Evolutionary conservation across 208 protist genomes (phyloP), one percentile per base, ranked within the genome.

Genomic region (Polymyxa betae): DNA sequence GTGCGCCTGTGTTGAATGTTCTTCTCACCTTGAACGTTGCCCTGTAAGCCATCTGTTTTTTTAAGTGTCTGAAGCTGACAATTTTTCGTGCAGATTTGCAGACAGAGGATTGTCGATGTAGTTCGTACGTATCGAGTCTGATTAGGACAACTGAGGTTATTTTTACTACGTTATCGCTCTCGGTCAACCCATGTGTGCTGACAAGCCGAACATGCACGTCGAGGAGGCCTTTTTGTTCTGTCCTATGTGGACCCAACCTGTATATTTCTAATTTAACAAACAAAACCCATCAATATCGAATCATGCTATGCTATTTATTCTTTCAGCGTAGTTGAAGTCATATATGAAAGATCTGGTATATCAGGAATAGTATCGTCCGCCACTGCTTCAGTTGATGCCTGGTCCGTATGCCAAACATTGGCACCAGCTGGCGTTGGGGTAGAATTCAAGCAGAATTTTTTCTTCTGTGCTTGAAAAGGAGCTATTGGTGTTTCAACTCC

Each of bases 1-100:
- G 45, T 45, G 40, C 46, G 87, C 46, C 40, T 89, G 87, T 46
- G 45, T 89, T 20, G 45, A 89, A 60, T 89, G 87, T 46, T 89
- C 87, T 35, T 38, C 32, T 12, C 87, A 89, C 16, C 87, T 89
- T 1, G 87, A 89, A 89, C 40, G 45, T 16, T 89, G 87, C 46
- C 87, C 87, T 5, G 72, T 82, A 82, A 82, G 5, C 5, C 16
- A 82, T 35, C 5, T 35, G 72, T 82, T 5, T 38, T 45, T 43
- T 35, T 16, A 16, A 5, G n/a, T 35, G 72, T 43, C 35, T 20
- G 72, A 20, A 35, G 35, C 40, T 35, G 72, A 35, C 35, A 20
- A 82, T 45, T 43, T 35, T 45, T 43, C 12, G 5, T 40, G 5
- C 72, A 82, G 72, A 82, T 82, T 43, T 82, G 72, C 72, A 82